Evolutionary conservation across 192 early-diverging fungal genomes (phyloP).

Genomic region (Entomortierella chlamydospora): DNA sequence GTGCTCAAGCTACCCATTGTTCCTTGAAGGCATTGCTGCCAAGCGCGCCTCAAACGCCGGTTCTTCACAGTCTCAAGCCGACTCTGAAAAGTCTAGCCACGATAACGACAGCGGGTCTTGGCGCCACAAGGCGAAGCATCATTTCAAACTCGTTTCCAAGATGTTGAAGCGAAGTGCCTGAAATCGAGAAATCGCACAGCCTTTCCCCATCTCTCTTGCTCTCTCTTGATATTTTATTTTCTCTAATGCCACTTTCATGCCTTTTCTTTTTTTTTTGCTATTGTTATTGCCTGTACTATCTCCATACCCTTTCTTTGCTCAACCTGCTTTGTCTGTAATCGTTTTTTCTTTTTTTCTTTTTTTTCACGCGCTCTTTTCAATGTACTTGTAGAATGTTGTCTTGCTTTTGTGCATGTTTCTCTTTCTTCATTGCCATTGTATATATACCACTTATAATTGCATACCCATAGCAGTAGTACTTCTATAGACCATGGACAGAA

Average conservation of each 20-base stretch:
- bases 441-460: neutral
- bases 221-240: constrained; percentile 4
- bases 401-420: neutral
- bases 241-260: neutral
- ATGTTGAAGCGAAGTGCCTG: constrained; percentile 50
- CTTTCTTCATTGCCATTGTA: constrained; percentile 2
- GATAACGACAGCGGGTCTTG: constrained; percentile 29
- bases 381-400: neutral
- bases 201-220: neutral
- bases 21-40: constrained; percentile 38
- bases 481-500: neutral
- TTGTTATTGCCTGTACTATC: too few species aligned
- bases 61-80: constrained; percentile 32
- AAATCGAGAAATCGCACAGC: neutral
- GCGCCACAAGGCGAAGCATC: constrained; percentile 44
- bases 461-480: neutral
- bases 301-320: too few species aligned
- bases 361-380: too few species aligned
- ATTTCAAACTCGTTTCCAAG: constrained; percentile 50
- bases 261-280: constrained; percentile 2
- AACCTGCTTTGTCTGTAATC: too few species aligned
- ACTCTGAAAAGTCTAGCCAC: constrained; percentile 24
- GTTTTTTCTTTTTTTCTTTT: too few species aligned
- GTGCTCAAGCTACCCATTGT: constrained; percentile 53
- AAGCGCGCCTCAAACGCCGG: constrained; percentile 42